Evolutionary conservation across 306 rosid species (phyloP).

Genomic region (Rosa persica): DNA sequence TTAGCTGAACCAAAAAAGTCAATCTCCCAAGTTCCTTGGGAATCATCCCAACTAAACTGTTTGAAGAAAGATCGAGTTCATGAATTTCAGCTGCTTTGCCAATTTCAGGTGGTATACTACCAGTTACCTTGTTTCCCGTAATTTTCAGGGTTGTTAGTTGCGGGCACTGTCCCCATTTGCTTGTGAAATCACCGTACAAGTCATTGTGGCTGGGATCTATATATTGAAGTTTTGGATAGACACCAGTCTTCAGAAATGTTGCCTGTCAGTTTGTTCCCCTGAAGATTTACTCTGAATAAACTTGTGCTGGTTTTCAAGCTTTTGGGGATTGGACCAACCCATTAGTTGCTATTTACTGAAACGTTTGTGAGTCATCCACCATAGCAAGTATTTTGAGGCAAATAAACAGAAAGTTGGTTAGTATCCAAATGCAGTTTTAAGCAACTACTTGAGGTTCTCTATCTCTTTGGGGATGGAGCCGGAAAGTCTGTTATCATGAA

Average conservation of each 20-base stretch:
- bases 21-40: not conserved
- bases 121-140: conserved; percentile 4
- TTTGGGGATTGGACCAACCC: conserved; percentile 29
- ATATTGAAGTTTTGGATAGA: conserved; percentile 34
- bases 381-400: conserved; percentile 21
- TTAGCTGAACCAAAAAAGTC: not conserved
- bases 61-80: not conserved
- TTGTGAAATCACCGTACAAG: conserved; percentile 27
- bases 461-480: conserved; percentile 17
- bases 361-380: conserved; percentile 13
- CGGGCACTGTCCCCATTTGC: conserved; percentile 32
- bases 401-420: conserved; percentile 30
- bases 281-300: conserved; percentile 24
- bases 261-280: conserved; percentile 24
- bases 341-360: conserved; percentile 28
- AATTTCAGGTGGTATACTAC: conserved; percentile 27
- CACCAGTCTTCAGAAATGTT: conserved; percentile 17
- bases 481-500: conserved; percentile 16
- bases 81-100: conserved; percentile 20
- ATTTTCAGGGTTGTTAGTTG: conserved; percentile 28
- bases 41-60: not conserved
- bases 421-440: not conserved
- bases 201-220: conserved; percentile 34
- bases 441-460: conserved; percentile 13
- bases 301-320: conserved; percentile 28